Evolutionary conservation across 768 basidiomycete genomes (phyloP).

Genomic region (Agrocybe praecox): DNA sequence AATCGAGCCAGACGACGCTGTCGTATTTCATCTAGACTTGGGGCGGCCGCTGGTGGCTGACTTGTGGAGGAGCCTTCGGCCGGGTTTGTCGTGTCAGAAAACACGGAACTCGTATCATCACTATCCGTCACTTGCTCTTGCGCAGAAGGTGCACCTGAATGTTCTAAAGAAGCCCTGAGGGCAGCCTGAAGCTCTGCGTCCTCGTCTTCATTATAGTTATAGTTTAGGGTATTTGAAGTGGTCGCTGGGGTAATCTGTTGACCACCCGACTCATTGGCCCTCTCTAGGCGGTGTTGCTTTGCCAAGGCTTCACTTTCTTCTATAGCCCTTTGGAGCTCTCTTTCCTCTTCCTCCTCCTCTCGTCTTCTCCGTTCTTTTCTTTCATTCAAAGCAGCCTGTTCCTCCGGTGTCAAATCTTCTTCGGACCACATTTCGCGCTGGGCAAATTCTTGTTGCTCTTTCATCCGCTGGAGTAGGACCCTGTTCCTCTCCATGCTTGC

Average conservation of each 20-base stretch:
- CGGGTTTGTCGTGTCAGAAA: constrained; percentile 35
- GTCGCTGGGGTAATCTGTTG: neutral
- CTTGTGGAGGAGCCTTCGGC: constrained; percentile 10
- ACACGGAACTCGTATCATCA: constrained; percentile 32
- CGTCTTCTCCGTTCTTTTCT: constrained; percentile 31
- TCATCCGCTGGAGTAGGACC: constrained; percentile 63
- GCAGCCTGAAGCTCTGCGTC: constrained; percentile 89
- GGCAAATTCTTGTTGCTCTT: constrained; percentile 66
- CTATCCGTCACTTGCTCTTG: constrained; percentile 1
- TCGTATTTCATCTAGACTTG: constrained; percentile 68
- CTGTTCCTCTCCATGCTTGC: constrained; percentile 71
- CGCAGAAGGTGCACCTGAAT: constrained; percentile 45
- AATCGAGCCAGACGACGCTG: constrained; percentile 66
- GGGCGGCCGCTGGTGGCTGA: constrained; percentile 28
- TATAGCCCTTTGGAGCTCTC: constrained; percentile 58
- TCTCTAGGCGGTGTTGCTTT: constrained; percentile 9
- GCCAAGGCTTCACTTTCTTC: constrained; percentile 60
- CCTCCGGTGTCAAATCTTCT: constrained; percentile 28
- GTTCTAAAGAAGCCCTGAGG: constrained; percentile 78
- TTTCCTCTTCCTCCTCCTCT: constrained; percentile 57
- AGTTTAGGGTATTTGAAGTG: constrained; percentile 26
- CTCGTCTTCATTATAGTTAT: constrained; percentile 74
- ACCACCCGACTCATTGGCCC: neutral
- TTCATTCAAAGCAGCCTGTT: constrained; percentile 31
- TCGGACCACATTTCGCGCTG: constrained; percentile 59